A percentile compares a stretch with the other conserved stretches of the same genome.
These are phyloP conservation scores for Picea glauca DNA, from an alignment of 75 land plant genomes.

Conservation along the genomic window DNA sequence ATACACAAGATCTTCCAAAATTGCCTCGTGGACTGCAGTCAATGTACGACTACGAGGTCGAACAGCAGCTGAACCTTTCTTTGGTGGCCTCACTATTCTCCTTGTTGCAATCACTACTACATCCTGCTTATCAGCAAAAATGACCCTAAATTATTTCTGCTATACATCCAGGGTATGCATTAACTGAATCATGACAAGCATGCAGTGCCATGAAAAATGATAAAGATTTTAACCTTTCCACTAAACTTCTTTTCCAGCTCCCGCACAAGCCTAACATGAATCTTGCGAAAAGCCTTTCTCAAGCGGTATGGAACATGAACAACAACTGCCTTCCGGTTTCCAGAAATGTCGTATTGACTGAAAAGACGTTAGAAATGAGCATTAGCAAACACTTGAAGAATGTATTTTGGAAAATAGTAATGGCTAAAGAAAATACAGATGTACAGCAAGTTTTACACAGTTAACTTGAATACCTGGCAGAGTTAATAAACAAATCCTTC, in stretches of 20 bases:
- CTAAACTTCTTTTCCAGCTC: constrained; percentile 92
- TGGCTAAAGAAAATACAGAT: background rate
- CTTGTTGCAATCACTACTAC: constrained; percentile 70
- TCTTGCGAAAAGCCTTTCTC: constrained; percentile 67
- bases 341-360: constrained; percentile 73
- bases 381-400: background rate
- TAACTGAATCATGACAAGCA: background rate
- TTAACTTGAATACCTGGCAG: constrained; percentile 61
- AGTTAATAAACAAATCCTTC: constrained; percentile 69
- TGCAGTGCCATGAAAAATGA: background rate
- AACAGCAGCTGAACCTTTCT: constrained; percentile 71
- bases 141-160: background rate
- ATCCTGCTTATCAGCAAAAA: constrained; percentile 33
- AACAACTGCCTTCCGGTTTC: constrained; percentile 64
- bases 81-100: constrained; percentile 82
- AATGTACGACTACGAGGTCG: constrained; percentile 74
- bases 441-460: background rate
- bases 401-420: background rate
- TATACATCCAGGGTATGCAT: background rate
- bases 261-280: constrained; percentile 71
- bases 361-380: background rate
- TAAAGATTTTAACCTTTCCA: constrained; percentile 63
- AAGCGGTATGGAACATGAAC: constrained; percentile 78
- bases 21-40: constrained; percentile 79
- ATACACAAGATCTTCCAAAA: constrained; percentile 73